Conservation (phyloP, 2,329 filamentous ascomycete species). For the Chalara sp. region DNA sequence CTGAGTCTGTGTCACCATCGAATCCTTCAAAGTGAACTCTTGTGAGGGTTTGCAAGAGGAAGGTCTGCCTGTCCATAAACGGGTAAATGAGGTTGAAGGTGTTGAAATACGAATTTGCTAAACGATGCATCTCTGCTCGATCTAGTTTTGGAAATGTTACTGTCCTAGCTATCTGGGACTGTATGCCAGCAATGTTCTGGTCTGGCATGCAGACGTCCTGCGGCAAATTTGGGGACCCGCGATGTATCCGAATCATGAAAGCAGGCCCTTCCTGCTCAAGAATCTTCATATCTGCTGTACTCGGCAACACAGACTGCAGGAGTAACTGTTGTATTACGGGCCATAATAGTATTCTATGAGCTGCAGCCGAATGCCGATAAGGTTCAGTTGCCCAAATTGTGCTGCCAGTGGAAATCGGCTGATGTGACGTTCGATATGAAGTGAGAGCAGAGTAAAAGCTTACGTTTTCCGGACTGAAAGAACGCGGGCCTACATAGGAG, state of each 20-base stretch:
- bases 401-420: conserved; percentile 11
- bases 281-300: conserved; percentile 27
- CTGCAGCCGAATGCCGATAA: conserved; percentile 29
- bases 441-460: conserved; percentile 18
- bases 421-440: conserved; percentile 6
- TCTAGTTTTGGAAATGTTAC: conserved; percentile 30
- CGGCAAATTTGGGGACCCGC: conserved; percentile 13
- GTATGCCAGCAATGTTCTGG: conserved; percentile 28
- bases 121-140: conserved; percentile 41
- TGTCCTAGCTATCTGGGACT: conserved; percentile 21
- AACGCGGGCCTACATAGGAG: no score
- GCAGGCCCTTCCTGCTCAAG: conserved; percentile 32
- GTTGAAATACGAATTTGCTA: conserved; percentile 51
- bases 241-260: conserved; percentile 29
- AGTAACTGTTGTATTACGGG: conserved; percentile 35
- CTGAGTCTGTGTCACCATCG: conserved; percentile 40
- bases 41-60: conserved; percentile 40
- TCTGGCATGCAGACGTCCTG: conserved; percentile 13
- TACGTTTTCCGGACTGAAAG: conserved; percentile 12
- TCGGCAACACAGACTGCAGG: conserved; percentile 28
- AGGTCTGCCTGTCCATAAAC: conserved; percentile 48
- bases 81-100: conserved; percentile 53
- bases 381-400: conserved; percentile 8
- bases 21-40: conserved; percentile 42
- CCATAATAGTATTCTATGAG: conserved; percentile 47